Evolutionary conservation across 805 yeast species (phyloP).

Genomic region (Saturnispora diversa): DNA sequence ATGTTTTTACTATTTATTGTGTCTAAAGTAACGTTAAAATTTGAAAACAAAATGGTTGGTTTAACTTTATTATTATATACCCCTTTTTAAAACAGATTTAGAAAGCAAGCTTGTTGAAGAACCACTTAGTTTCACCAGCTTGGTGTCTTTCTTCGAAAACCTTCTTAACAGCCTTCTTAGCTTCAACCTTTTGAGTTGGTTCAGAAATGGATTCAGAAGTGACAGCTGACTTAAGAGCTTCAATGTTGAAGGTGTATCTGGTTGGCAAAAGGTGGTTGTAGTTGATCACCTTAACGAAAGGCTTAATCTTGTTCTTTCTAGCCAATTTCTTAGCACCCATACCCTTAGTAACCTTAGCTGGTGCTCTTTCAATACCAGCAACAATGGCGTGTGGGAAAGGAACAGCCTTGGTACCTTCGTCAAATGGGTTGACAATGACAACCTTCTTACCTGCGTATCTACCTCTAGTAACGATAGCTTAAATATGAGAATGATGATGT

Average conservation of each 20-base stretch:
- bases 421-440: conserved; percentile 96
- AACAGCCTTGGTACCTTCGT: conserved; percentile 97
- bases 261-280: conserved; percentile 99
- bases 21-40: no score
- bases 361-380: conserved; percentile 98
- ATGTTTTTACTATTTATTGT: no score
- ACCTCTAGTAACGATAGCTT: conserved; percentile 99
- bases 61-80: conserved; percentile 3
- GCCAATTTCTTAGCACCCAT: conserved; percentile 95
- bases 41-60: not conserved
- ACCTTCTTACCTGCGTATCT: conserved; percentile 99
- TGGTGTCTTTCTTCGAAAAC: conserved; percentile 99
- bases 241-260: conserved; percentile 97
- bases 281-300: conserved; percentile 97
- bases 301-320: conserved; percentile 97
- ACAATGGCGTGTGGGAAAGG: conserved; percentile 99
- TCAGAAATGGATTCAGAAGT: conserved; percentile 91
- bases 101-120: conserved; percentile 76
- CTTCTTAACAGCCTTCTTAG: conserved; percentile 97
- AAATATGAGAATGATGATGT: conserved; percentile 16
- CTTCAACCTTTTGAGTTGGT: conserved; percentile 98
- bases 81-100: conserved; percentile 18
- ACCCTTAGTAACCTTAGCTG: conserved; percentile 91
- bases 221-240: conserved; percentile 84
- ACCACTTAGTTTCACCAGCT: conserved; percentile 99